Evolutionary conservation across 306 rosid genomes (phyloP).

Genomic region (Comarum palustre): DNA sequence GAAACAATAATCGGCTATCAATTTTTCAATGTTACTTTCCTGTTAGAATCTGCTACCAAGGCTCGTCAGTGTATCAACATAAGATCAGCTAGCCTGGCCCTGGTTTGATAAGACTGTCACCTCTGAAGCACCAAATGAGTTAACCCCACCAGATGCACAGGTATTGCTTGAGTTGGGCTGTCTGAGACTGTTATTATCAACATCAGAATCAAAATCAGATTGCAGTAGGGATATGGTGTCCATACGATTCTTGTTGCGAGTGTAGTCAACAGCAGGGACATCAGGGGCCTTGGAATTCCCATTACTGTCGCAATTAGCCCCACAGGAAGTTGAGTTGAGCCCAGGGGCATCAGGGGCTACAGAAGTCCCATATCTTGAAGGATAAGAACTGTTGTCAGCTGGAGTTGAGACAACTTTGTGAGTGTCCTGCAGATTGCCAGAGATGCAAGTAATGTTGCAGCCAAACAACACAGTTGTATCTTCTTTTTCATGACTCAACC

Average conservation of each 20-base stretch:
- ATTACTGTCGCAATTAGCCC: conserved; percentile 18
- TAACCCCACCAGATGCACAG: conserved; percentile 39
- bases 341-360: conserved; percentile 17
- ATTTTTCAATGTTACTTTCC: neutral
- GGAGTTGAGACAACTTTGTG: conserved; percentile 23
- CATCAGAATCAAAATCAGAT: conserved; percentile 36
- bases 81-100: conserved; percentile 49
- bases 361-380: conserved; percentile 30
- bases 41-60: conserved; percentile 23
- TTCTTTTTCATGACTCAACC: conserved; percentile 16
- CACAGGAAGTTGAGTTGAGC: conserved; percentile 18
- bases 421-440: conserved; percentile 22
- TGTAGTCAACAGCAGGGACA: conserved; percentile 21
- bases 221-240: conserved; percentile 24
- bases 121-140: conserved; percentile 42
- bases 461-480: conserved; percentile 9
- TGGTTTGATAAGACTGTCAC: conserved; percentile 46
- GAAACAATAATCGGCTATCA: conserved; percentile 4
- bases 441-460: conserved; percentile 17
- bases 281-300: conserved; percentile 27
- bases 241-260: conserved; percentile 8
- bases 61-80: conserved; percentile 26
- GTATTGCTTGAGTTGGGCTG: conserved; percentile 35
- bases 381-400: neutral
- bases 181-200: conserved; percentile 32